phyloP scores from a whole-genome alignment of 2,329 filamentous ascomycete species.

The Aspergillus nomiae region DNA sequence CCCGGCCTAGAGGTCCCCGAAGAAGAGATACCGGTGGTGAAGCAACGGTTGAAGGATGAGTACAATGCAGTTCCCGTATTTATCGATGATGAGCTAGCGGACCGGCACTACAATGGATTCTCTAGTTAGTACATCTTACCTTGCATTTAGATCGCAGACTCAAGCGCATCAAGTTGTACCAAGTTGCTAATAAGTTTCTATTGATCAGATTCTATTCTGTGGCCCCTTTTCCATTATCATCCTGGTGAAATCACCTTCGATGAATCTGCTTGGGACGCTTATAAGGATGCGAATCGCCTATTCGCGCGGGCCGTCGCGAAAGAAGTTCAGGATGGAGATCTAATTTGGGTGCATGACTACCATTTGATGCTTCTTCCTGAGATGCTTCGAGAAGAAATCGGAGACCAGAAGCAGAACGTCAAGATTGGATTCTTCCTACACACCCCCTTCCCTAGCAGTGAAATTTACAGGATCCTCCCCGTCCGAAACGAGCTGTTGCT shows the following conservation, averaged over 20 bases:
- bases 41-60: constrained; percentile 77
- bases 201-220: constrained; percentile 82
- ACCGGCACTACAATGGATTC: constrained; percentile 97
- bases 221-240: constrained; percentile 98
- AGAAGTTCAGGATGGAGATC: constrained; percentile 87
- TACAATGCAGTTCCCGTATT: constrained; percentile 91
- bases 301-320: constrained; percentile 87
- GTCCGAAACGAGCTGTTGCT: constrained; percentile 86
- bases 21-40: constrained; percentile 73
- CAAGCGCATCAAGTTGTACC: background rate
- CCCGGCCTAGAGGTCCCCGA: constrained; percentile 90
- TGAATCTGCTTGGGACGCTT: constrained; percentile 90
- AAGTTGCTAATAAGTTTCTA: constrained; percentile 16
- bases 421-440: constrained; percentile 99
- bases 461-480: constrained; percentile 94
- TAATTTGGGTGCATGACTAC: constrained; percentile 99
- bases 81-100: constrained; percentile 88
- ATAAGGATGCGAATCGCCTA: constrained; percentile 86
- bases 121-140: constrained; percentile 66
- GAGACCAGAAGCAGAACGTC: constrained; percentile 78
- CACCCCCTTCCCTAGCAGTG: constrained; percentile 93
- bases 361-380: constrained; percentile 95
- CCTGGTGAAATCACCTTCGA: constrained; percentile 98
- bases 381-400: constrained; percentile 91
- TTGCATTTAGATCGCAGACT: background rate